Conservation (phyloP, 352 stramenopile genomes). For the Pythium rishiriense region DNA sequence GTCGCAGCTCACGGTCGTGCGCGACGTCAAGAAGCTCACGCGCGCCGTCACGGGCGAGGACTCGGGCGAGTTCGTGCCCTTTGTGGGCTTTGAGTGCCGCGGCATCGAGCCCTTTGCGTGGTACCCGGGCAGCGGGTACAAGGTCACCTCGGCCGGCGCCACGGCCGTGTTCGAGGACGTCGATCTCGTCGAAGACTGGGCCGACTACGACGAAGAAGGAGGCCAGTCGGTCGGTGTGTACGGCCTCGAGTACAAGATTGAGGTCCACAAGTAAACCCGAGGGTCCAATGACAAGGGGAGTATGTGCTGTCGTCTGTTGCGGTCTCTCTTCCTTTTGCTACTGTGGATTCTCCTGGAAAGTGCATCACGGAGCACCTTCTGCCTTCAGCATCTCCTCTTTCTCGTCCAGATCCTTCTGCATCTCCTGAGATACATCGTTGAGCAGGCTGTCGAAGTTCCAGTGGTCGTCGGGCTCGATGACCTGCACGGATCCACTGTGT, state of each 20-base stretch:
- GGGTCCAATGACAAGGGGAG: neutral
- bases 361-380: slow-evolving; percentile 27
- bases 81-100: slow-evolving; percentile 87
- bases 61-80: slow-evolving; percentile 73
- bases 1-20: slow-evolving; percentile 78
- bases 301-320: neutral
- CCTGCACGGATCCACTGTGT: slow-evolving; percentile 26
- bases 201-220: slow-evolving; percentile 84
- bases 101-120: slow-evolving; percentile 81
- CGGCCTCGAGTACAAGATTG: slow-evolving; percentile 78
- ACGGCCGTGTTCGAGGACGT: slow-evolving; percentile 78
- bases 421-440: slow-evolving; percentile 79
- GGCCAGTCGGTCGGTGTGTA: slow-evolving; percentile 79
- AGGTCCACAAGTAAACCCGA: slow-evolving; percentile 65
- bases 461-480: slow-evolving; percentile 60
- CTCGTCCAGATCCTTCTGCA: slow-evolving; percentile 78
- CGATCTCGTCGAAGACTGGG: slow-evolving; percentile 83
- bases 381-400: slow-evolving; percentile 65
- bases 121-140: slow-evolving; percentile 80
- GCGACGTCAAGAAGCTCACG: slow-evolving; percentile 87
- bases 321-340: neutral
- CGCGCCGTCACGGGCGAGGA: slow-evolving; percentile 53
- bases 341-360: neutral
- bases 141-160: slow-evolving; percentile 54
- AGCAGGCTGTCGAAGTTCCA: slow-evolving; percentile 80